Percentiles rank a stretch among this genome's conserved stretches.
phyloP scores from a whole-genome alignment of 2,329 filamentous ascomycete genomes.

The Ceratocystiopsis sp. region DNA sequence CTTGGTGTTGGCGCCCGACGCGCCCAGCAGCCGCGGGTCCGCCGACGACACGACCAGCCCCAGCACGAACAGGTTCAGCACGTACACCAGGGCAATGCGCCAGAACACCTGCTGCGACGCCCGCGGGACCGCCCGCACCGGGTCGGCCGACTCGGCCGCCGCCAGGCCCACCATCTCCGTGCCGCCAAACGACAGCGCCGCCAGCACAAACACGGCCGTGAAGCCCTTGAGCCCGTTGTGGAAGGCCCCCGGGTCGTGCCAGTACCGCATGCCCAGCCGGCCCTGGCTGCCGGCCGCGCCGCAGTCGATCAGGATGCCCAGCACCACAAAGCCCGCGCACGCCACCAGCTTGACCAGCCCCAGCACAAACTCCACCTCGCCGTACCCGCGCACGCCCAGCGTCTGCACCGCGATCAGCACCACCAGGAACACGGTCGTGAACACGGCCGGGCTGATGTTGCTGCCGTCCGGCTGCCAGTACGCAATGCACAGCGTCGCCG shows the following conservation, averaged over 20 bases:
- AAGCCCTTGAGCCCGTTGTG: conserved; percentile 33
- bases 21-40: conserved; percentile 22
- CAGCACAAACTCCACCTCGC: conserved; percentile 41
- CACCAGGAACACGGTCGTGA: conserved; percentile 38
- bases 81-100: conserved; percentile 35
- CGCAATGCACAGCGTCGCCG: conserved; percentile 33
- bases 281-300: conserved; percentile 38
- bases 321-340: conserved; percentile 45
- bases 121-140: conserved; percentile 28
- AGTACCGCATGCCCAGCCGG: conserved; percentile 45
- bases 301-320: conserved; percentile 41
- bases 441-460: conserved; percentile 31
- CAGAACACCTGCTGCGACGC: conserved; percentile 38
- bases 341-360: conserved; percentile 40
- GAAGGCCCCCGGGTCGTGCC: conserved; percentile 39
- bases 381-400: conserved; percentile 40
- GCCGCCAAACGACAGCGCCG: conserved; percentile 33
- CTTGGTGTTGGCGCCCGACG: conserved; percentile 24
- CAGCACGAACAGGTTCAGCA: conserved; percentile 32
- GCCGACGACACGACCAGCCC: conserved; percentile 29
- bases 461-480: conserved; percentile 29
- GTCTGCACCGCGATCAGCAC: conserved; percentile 33
- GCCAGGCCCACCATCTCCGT: conserved; percentile 36
- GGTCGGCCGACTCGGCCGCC: conserved; percentile 32
- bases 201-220: conserved; percentile 32